phyloP scores from a whole-genome alignment of 1,284 basidiomycete genomes.

The Trametes pubescens region DNA sequence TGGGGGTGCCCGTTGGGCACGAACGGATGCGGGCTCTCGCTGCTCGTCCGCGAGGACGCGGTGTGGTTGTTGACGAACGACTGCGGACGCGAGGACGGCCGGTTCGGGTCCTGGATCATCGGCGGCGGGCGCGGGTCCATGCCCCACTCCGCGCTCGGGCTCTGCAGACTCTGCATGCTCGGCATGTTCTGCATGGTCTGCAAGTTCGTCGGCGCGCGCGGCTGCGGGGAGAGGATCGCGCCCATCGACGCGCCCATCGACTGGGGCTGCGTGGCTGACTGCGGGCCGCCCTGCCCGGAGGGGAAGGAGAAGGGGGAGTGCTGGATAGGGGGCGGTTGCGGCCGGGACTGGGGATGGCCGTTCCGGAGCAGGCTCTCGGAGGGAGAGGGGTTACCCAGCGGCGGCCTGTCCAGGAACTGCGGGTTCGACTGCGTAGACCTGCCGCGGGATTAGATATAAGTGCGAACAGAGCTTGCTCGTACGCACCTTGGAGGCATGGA shows the following conservation, averaged over 20 bases:
- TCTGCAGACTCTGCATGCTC: constrained; percentile 46
- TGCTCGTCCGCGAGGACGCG: constrained; percentile 49
- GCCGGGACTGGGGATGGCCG: constrained; percentile 45
- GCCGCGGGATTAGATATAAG: background rate
- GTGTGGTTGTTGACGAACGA: constrained; percentile 55
- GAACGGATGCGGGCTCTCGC: constrained; percentile 54
- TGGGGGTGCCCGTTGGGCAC: constrained; percentile 54
- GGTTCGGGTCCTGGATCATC: constrained; percentile 45
- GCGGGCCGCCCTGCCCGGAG: constrained; percentile 42
- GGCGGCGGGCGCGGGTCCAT: constrained; percentile 52
- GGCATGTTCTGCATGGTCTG: constrained; percentile 45
- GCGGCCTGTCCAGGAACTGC: constrained; percentile 48
- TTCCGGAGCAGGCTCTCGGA: constrained; percentile 53
- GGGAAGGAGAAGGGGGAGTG: constrained; percentile 57
- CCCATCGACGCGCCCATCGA: constrained; percentile 49
- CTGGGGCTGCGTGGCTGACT: constrained; percentile 50
- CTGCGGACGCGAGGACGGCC: constrained; percentile 58
- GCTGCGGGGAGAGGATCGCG: constrained; percentile 52
- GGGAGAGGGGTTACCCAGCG: constrained; percentile 42
- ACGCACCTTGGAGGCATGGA: constrained; percentile 42
- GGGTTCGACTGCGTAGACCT: constrained; percentile 40
- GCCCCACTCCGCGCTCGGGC: constrained; percentile 60
- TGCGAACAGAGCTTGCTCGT: background rate
- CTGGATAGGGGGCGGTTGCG: constrained; percentile 50
- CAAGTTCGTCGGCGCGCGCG: constrained; percentile 42